Evolutionary conservation across 106 monocot genomes (phyloP).

Genomic region (Xerophyta viscosa): DNA sequence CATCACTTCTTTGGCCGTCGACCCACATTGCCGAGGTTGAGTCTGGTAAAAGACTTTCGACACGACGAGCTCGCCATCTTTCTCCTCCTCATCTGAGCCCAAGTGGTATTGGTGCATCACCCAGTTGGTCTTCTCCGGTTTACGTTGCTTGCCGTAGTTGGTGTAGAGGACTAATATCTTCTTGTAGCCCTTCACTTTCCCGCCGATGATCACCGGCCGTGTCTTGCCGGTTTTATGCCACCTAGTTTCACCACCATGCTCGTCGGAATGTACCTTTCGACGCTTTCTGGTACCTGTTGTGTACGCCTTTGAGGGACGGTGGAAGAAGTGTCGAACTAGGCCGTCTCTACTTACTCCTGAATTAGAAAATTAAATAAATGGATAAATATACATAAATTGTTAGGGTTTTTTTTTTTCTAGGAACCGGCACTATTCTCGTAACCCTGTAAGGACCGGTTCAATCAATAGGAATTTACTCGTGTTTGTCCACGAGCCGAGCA

Average conservation of each 20-base stretch:
- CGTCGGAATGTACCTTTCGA: constrained; percentile 7
- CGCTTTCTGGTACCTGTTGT: constrained; percentile 7
- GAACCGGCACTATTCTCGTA: no score
- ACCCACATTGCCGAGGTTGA: constrained; percentile 7
- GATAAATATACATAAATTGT: no score
- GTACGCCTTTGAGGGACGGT: constrained; percentile 5
- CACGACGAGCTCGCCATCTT: constrained; percentile 16
- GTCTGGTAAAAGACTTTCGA: constrained; percentile 23
- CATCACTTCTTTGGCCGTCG: no score
- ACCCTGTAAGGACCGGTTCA: no score
- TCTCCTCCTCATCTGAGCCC: constrained; percentile 20
- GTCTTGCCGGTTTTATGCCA: constrained; percentile 12
- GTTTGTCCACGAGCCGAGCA: no score
- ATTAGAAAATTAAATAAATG: no score
- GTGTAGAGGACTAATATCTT: constrained; percentile 13
- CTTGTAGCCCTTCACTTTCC: constrained; percentile 12
- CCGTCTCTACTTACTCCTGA: constrained; percentile 8
- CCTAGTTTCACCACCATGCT: constrained; percentile 6
- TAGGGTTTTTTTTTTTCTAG: no score
- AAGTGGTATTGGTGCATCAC: constrained; percentile 28
- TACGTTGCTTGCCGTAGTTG: constrained; percentile 5
- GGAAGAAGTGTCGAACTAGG: constrained; percentile 4
- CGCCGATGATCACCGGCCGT: constrained; percentile 2
- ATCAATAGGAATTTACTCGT: no score
- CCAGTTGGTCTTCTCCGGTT: constrained; percentile 17